phyloP scores from a whole-genome alignment of 2,329 filamentous ascomycete species.

The Geosmithia flava region DNA sequence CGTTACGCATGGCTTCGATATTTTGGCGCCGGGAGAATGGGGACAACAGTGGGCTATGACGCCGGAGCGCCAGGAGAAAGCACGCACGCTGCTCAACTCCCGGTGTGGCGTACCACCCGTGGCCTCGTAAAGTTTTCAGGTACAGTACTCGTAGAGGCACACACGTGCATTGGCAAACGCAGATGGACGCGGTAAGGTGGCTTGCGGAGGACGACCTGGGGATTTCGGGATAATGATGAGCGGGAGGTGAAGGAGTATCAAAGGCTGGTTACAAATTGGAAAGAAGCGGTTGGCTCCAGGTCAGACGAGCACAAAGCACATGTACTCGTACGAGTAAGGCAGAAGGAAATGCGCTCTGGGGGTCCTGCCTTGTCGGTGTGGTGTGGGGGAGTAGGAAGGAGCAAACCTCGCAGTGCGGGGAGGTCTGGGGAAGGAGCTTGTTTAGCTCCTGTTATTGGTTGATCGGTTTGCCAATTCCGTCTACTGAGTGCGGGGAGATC shows the following conservation, averaged over 20 bases:
- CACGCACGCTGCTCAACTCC: not conserved
- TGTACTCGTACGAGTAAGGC: not conserved
- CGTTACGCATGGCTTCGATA: slow-evolving; percentile 2
- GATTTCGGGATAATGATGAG: slow-evolving; percentile 6
- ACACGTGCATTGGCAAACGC: not conserved
- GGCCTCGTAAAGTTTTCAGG: not conserved
- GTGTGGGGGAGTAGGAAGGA: not conserved
- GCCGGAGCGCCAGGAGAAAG: not conserved
- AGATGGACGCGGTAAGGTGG: not conserved
- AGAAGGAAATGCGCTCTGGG: not conserved
- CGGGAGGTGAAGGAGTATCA: slow-evolving; percentile 5
- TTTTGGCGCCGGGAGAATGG: not conserved
- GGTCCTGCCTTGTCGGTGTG: not conserved
- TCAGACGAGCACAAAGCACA: not conserved
- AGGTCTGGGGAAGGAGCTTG: not conserved
- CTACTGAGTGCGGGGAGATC: not conserved
- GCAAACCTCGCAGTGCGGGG: not conserved
- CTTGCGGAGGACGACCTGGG: not conserved
- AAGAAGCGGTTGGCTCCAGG: not conserved
- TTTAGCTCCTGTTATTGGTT: not conserved
- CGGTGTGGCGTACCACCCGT: not conserved
- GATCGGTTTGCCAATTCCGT: not conserved
- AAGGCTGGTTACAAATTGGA: not conserved
- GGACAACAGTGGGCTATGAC: not conserved
- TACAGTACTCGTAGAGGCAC: not conserved